Percentiles rank a stretch among this genome's conserved stretches.
Conservation (phyloP, 2,329 filamentous ascomycete species). For the Plectosphaerella plurivora region DNA sequence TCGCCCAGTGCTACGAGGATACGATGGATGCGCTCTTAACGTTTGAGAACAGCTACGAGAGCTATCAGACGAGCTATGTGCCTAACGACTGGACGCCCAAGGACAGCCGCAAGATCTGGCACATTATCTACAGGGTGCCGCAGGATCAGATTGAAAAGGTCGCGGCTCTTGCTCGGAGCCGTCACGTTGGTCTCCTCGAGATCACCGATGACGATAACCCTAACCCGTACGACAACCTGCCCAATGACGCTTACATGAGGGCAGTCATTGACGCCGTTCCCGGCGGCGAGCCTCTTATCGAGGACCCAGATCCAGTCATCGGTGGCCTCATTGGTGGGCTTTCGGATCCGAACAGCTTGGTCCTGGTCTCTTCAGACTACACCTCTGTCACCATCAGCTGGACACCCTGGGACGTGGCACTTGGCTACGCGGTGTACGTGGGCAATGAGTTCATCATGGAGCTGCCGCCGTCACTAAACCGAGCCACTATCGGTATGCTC, state of each 20-base stretch:
- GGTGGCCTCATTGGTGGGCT: too few relatives aligned
- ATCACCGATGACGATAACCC: slow-evolving; percentile 5
- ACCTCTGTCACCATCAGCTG: too few relatives aligned
- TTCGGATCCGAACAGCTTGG: too few relatives aligned
- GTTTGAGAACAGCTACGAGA: slow-evolving; percentile 19
- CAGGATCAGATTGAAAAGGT: slow-evolving; percentile 4
- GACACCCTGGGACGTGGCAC: too few relatives aligned
- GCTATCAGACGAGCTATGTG: slow-evolving; percentile 15
- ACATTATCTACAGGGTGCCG: slow-evolving; percentile 23
- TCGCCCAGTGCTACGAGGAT: neutral
- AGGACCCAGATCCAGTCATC: too few relatives aligned
- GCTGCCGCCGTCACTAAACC: too few relatives aligned
- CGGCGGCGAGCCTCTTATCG: slow-evolving; percentile 3
- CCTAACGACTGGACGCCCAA: slow-evolving; percentile 20
- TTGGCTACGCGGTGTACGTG: too few relatives aligned
- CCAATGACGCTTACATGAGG: slow-evolving; percentile 7
- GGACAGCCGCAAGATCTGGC: slow-evolving; percentile 24
- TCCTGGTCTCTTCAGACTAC: too few relatives aligned
- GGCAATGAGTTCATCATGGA: too few relatives aligned
- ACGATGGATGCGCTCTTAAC: slow-evolving; percentile 26
- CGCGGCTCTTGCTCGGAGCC: slow-evolving; percentile 2
- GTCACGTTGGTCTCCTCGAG: slow-evolving; percentile 4
- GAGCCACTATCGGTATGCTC: too few relatives aligned
- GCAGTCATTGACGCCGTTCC: slow-evolving; percentile 2
- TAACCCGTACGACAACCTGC: slow-evolving; percentile 9